Evolutionary conservation across 768 basidiomycete species (phyloP).

Genomic region (Lactarius pseudohatsudake): DNA sequence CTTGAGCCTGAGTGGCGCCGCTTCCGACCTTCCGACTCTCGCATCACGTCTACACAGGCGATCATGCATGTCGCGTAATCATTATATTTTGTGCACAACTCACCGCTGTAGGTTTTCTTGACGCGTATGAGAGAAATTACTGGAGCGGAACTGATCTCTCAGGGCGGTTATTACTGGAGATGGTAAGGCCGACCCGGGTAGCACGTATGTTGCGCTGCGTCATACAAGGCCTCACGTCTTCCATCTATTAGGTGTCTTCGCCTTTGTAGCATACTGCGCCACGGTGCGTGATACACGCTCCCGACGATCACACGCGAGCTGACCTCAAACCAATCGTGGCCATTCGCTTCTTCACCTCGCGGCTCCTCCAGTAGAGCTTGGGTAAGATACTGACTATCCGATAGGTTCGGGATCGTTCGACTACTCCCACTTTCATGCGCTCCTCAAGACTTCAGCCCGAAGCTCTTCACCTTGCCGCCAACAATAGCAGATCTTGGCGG

Average conservation of each 20-base stretch:
- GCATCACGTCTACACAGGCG: conserved; percentile 48
- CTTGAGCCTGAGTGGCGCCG: too few species aligned
- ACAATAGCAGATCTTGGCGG: neutral
- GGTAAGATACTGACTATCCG: neutral
- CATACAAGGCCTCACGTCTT: neutral
- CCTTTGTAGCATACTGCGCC: neutral
- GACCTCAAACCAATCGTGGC: neutral
- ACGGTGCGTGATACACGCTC: neutral
- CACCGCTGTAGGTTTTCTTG: too few species aligned
- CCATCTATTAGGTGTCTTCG: neutral
- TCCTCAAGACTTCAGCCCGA: neutral
- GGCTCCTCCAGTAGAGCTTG: too few species aligned
- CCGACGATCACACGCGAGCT: neutral
- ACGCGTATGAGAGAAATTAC: neutral
- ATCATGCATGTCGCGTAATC: conserved; percentile 71
- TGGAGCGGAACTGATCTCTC: too few species aligned
- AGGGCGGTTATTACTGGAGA: too few species aligned
- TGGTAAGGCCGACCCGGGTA: neutral
- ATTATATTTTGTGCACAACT: too few species aligned
- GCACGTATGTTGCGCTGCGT: neutral
- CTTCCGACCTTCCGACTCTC: conserved; percentile 53
- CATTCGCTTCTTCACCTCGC: neutral
- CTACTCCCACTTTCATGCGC: neutral
- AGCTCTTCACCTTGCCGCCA: neutral
- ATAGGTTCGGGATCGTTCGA: neutral